Evolutionary conservation across 1,284 basidiomycete species (phyloP), one percentile per base, ranked within the genome.

Genomic region (Lignosus rhinocerotis): DNA sequence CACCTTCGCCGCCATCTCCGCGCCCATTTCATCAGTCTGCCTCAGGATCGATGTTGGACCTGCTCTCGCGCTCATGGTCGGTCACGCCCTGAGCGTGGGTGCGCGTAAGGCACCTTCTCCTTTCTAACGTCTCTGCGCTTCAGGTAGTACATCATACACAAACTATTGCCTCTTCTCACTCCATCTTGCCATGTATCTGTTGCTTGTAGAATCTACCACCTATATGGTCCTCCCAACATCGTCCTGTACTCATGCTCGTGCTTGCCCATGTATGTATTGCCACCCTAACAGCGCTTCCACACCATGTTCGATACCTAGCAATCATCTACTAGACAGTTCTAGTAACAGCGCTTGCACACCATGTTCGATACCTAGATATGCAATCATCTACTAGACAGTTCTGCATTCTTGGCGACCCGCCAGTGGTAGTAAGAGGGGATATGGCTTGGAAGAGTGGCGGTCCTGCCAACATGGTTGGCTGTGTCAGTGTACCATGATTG

Each of bases 41-140:
- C 34, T 58, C 56, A 12, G 51, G 59, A 9, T 63, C 62, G 54
- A 56, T 61, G 62, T 48, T 63, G 4, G 54, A 63, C 38, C 46
- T 63, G 12, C 19, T 53, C 1, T 59, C 59, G 54, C 56, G 59
- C 14, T 63, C 59, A n/a, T 56, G 56, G 44, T 56, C 59, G 49
- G 5, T 41, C 44, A 3, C 44, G 42, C 16, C 21, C 43, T 33
- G 51, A 45, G 8, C 42, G 51, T 14, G 32, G 30, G 8, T 21
- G 44, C 44, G 34, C 43, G 8, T 45, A 39, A 43, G 30, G 19
- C 10, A 17, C 8, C 6, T 38, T 12, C 25, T 9, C 21, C 34
- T 33, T 8, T 41, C 34, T 34, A 12, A 49, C 12, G 11, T 39
- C 25, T 30, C 34, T 6, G 32, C 10, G 11, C 12, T 21, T 19